Percentiles rank a stretch among this genome's conserved stretches.
phyloP scores from a whole-genome alignment of 1,284 basidiomycete species.

The Moesziomyces sp. region DNA sequence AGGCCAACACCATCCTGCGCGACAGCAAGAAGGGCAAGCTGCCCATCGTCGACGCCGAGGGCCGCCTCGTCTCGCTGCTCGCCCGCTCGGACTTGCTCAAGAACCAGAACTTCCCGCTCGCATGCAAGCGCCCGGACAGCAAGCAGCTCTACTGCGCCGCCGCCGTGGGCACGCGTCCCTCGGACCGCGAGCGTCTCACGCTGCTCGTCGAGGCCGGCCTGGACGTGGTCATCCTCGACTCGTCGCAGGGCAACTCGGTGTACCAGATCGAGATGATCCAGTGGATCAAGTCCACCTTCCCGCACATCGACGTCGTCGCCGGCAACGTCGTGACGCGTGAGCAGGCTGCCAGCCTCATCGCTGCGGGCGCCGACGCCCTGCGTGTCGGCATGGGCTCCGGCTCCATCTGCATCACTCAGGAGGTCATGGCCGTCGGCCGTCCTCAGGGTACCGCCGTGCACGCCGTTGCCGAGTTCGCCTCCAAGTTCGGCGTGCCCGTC shows the following conservation, averaged over 20 bases:
- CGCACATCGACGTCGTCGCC: constrained; percentile 86
- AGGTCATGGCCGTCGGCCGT: constrained; percentile 99
- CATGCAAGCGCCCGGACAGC: constrained; percentile 87
- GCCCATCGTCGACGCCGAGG: constrained; percentile 69
- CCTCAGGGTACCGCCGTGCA: constrained; percentile 97
- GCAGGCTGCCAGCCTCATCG: constrained; percentile 93
- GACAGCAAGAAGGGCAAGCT: constrained; percentile 98
- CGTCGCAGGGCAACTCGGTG: constrained; percentile 93
- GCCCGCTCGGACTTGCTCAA: constrained; percentile 93
- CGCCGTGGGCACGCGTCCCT: constrained; percentile 92
- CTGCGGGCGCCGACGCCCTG: constrained; percentile 91
- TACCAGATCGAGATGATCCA: constrained; percentile 95
- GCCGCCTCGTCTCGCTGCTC: constrained; percentile 61
- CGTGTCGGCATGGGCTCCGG: constrained; percentile 98
- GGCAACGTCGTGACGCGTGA: constrained; percentile 98
- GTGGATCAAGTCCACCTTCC: constrained; percentile 85
- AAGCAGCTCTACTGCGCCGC: constrained; percentile 98
- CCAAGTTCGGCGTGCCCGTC: constrained; percentile 92
- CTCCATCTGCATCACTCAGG: constrained; percentile 99
- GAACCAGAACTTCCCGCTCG: constrained; percentile 96
- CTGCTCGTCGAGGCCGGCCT: constrained; percentile 92
- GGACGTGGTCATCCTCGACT: constrained; percentile 94
- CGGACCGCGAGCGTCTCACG: constrained; percentile 84
- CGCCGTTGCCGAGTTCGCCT: constrained; percentile 92
- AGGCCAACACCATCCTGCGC: constrained; percentile 94